Base-by-base conservation (phyloP, 768 basidiomycete species). In the Austroboletus eburneus region DNA sequence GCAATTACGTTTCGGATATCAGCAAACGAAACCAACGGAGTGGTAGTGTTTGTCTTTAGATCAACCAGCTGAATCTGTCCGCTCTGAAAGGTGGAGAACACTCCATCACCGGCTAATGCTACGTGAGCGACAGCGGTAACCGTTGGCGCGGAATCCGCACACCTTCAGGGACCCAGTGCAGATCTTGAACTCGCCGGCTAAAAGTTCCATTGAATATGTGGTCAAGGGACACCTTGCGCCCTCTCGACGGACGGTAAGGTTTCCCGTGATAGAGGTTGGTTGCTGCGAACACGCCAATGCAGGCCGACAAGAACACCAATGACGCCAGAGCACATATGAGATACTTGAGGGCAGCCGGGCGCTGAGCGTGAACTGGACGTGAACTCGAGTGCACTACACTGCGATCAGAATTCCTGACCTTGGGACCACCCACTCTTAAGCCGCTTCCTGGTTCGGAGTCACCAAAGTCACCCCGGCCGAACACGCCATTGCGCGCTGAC, bases 121-220 rank as follows among this genome's bases (percentile, higher is more conserved):
- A 37, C 39, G n/a, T 65, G 41, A 57, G 55, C 29, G 4, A 32
- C 12, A 5, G 33, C 25, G 0, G 16, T 24, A 5, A n/a, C 25
- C n/a, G n/a, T n/a, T 4, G 12, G 14, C 8, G 10, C 17, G 20
- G 5, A 13, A 16, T 23, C 8, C 34, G 57, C 79, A 33, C 51
- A 91, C 94, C 95, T 79, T 96, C 93, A 9, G 86, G 81, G 23
- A 98, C 85, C 96, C 96, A 99, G 36, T 81, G 73, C 27, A 99
- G 63, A 18, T 57, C 56, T 39, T 73, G 72, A 2, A 61, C 56
- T 3, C 74, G 59, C 2, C 73, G 66, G 14, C 27, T 50, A 60
- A 97, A 98, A 2, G 94, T 97, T 4, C 91, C 91, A 61, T 96
- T 95, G 71, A 91, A 92, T 42, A 96, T 66, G 62, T 93, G 86